phyloP scores from a whole-genome alignment of 108 stramenopile genomes.

The Discostella pseudostelligera region DNA sequence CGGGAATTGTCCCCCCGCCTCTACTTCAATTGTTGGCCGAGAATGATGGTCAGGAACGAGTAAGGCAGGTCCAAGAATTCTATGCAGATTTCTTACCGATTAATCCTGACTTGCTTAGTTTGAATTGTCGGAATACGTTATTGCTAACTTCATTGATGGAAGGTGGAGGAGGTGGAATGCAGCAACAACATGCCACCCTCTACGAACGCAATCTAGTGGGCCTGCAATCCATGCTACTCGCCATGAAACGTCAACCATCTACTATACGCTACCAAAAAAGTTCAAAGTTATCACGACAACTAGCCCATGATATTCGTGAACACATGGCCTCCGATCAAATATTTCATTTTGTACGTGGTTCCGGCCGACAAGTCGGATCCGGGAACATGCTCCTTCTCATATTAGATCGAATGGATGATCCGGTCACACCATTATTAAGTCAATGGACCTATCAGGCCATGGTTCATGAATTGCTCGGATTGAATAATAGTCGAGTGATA shows the following conservation, averaged over 20 bases:
- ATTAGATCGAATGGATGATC: constrained; percentile 97
- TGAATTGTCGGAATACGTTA: constrained; percentile 84
- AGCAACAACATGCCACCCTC: constrained; percentile 60
- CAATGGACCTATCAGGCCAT: constrained; percentile 99
- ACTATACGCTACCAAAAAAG: constrained; percentile 88
- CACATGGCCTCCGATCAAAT: constrained; percentile 85
- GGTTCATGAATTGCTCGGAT: constrained; percentile 98
- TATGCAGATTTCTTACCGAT: constrained; percentile 97
- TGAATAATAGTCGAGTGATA: constrained; percentile 95
- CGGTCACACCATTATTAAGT: constrained; percentile 95
- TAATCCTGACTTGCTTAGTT: constrained; percentile 90
- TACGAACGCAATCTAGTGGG: constrained; percentile 89
- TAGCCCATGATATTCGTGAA: constrained; percentile 81
- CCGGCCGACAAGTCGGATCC: constrained; percentile 32
- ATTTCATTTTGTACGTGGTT: constrained; percentile 86
- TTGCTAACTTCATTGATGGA: constrained; percentile 59
- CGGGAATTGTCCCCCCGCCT: constrained; percentile 76
- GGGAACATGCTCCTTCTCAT: constrained; percentile 76
- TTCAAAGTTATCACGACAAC: constrained; percentile 71
- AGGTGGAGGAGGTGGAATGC: constrained; percentile 58
- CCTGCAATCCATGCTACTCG: constrained; percentile 85
- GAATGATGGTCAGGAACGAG: constrained; percentile 83
- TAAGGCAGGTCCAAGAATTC: constrained; percentile 95
- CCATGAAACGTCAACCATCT: constrained; percentile 85
- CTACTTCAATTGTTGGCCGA: constrained; percentile 87